A percentile compares a stretch with the other conserved stretches of the same genome.
phyloP scores from a whole-genome alignment of 108 stramenopile genomes.

The Epithemia pelagica region DNA sequence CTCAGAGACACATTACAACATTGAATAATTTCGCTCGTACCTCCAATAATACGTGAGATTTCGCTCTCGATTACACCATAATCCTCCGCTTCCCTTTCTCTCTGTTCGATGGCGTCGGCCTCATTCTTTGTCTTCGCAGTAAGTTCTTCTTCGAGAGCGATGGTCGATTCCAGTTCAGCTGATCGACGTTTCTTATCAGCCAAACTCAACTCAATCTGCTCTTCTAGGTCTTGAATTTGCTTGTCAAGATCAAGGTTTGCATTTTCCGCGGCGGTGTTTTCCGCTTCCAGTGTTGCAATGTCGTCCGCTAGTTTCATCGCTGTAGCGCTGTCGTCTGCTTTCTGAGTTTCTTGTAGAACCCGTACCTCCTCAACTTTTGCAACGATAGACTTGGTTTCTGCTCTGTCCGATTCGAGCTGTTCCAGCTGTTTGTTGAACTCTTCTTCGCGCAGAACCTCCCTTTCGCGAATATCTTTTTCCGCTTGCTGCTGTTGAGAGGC shows the following conservation, averaged over 20 bases:
- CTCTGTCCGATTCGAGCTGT: neutral
- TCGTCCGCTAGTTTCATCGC: neutral
- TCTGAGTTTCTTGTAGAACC: neutral
- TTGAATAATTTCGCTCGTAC: neutral
- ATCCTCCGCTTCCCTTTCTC: neutral
- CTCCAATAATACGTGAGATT: slow-evolving; percentile 1
- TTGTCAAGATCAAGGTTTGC: neutral
- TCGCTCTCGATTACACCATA: neutral
- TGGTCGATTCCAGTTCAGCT: neutral
- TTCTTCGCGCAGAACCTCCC: neutral
- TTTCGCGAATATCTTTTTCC: neutral
- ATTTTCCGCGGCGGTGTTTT: neutral
- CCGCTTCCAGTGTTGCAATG: neutral
- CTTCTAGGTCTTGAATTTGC: neutral
- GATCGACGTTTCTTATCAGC: neutral
- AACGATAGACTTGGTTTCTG: neutral
- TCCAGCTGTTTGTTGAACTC: neutral
- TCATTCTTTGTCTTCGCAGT: neutral
- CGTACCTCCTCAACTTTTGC: neutral
- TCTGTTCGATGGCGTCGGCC: neutral
- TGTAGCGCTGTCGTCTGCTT: neutral
- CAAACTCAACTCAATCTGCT: neutral
- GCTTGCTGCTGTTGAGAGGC: neutral
- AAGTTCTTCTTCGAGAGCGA: neutral
- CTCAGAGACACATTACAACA: too few species aligned